phyloP scores from a whole-genome alignment of 192 early-diverging fungal species.

The Coemansia asiatica region DNA sequence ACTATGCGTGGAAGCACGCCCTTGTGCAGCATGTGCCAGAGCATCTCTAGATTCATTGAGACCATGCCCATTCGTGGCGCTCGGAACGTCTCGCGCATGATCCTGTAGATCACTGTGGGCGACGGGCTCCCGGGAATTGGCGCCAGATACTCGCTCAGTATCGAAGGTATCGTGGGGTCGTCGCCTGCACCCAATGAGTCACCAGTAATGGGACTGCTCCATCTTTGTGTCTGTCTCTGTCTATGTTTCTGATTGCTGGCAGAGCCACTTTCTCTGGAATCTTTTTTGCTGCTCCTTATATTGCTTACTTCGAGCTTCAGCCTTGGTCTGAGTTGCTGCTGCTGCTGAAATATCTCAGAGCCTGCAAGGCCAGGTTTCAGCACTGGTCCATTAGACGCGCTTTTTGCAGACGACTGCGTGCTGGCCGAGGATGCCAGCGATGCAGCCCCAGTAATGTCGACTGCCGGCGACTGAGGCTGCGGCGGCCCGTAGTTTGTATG shows the following conservation, averaged over 20 bases:
- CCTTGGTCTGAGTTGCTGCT: not conserved
- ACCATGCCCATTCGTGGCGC: conserved; percentile 54
- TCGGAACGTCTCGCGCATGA: conserved; percentile 50
- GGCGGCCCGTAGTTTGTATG: conserved; percentile 19
- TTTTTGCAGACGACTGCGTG: not conserved
- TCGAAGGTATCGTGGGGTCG: conserved; percentile 20
- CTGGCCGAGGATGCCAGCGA: not conserved
- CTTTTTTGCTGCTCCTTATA: not conserved
- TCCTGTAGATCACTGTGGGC: conserved; percentile 24
- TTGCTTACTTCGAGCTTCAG: not conserved
- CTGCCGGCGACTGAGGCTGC: conserved; percentile 2
- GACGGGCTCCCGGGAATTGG: conserved; percentile 34
- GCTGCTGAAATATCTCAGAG: not conserved
- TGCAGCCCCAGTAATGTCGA: not conserved
- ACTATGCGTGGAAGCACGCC: conserved; percentile 42
- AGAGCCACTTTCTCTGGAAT: not conserved
- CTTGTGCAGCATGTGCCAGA: conserved; percentile 50
- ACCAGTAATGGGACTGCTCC: not conserved
- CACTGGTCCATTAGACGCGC: not conserved
- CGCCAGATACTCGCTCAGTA: conserved; percentile 37
- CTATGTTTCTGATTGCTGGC: not conserved
- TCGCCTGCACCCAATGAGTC: not conserved
- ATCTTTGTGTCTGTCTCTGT: too few species aligned
- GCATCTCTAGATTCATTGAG: conserved; percentile 41
- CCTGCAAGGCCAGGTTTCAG: not conserved